These are phyloP conservation scores for Tricholoma terreum DNA, from an alignment of 768 basidiomycete species.

Conservation along the genomic window DNA sequence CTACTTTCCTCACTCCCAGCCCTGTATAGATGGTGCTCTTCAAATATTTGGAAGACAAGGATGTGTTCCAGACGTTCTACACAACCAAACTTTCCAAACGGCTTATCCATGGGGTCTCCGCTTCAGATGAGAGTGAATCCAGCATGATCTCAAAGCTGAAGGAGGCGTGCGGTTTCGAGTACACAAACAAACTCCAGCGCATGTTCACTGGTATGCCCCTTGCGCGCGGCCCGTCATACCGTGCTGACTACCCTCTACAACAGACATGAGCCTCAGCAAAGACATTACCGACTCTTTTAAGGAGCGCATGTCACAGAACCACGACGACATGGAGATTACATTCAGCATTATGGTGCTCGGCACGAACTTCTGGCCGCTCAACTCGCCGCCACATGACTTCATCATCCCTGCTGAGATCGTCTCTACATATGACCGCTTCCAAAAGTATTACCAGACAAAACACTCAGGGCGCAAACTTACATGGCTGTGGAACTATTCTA, in stretches of 20 bases:
- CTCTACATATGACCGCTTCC: conserved; percentile 88
- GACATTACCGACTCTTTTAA: conserved; percentile 97
- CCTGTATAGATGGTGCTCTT: conserved; percentile 87
- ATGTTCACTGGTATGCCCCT: conserved; percentile 89
- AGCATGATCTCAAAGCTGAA: conserved; percentile 99
- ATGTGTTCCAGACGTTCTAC: conserved; percentile 99
- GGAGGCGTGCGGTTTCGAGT: conserved; percentile 98
- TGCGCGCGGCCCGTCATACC: neutral
- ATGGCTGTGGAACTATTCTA: conserved; percentile 98
- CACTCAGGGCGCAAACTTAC: conserved; percentile 95
- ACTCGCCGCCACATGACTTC: conserved; percentile 82
- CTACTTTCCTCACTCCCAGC: conserved; percentile 23
- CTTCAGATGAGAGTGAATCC: conserved; percentile 95
- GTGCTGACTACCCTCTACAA: conserved; percentile 1
- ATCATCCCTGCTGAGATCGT: conserved; percentile 86
- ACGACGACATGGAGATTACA: conserved; percentile 87
- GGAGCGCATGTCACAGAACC: conserved; percentile 87
- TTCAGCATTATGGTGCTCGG: conserved; percentile 95
- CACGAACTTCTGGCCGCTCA: conserved; percentile 96
- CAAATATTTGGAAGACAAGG: conserved; percentile 99
- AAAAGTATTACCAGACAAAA: conserved; percentile 91
- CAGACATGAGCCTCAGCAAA: conserved; percentile 95
- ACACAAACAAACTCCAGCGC: conserved; percentile 95
- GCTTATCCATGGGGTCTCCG: conserved; percentile 87
- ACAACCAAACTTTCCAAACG: conserved; percentile 94